Evolutionary conservation across 768 basidiomycete genomes (phyloP).

Genomic region (Boletus rex-veris): DNA sequence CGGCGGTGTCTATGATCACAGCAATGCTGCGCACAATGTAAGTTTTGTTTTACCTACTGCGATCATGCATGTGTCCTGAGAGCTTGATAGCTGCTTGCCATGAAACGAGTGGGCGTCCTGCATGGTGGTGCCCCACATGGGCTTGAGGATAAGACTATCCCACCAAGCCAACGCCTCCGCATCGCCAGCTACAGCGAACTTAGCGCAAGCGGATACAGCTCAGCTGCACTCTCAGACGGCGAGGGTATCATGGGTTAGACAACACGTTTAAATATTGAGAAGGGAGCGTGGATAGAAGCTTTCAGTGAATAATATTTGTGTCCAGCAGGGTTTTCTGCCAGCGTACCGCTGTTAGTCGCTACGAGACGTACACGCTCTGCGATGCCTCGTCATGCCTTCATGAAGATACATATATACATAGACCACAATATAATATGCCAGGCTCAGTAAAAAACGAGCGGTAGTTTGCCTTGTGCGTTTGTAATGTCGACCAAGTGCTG

Average conservation of each 20-base stretch:
- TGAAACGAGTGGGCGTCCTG: slow-evolving; percentile 57
- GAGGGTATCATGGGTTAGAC: slow-evolving; percentile 46
- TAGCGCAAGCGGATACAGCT: slow-evolving; percentile 45
- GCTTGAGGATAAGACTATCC: slow-evolving; percentile 59
- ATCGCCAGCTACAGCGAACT: slow-evolving; percentile 66
- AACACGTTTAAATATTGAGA: not conserved
- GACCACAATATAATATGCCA: not conserved
- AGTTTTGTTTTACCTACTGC: slow-evolving; percentile 14
- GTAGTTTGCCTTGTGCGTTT: not conserved
- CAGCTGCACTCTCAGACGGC: slow-evolving; percentile 55
- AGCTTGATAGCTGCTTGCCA: slow-evolving; percentile 29
- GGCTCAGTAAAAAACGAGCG: too few relatives aligned
- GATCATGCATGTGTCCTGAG: slow-evolving; percentile 3
- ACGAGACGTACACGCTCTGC: slow-evolving; percentile 15
- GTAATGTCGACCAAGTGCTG: too few relatives aligned
- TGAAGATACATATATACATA: not conserved
- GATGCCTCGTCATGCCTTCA: slow-evolving; percentile 11
- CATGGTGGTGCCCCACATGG: slow-evolving; percentile 53
- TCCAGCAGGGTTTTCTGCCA: not conserved
- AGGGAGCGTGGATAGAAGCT: slow-evolving; percentile 1
- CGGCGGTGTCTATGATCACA: slow-evolving; percentile 87
- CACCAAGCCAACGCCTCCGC: slow-evolving; percentile 68
- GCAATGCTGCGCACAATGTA: slow-evolving; percentile 84
- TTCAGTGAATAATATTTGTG: slow-evolving; percentile 4
- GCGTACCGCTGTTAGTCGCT: not conserved